Evolutionary conservation across 129 eudicot genomes (phyloP).

Genomic region (Calendula officinalis): DNA sequence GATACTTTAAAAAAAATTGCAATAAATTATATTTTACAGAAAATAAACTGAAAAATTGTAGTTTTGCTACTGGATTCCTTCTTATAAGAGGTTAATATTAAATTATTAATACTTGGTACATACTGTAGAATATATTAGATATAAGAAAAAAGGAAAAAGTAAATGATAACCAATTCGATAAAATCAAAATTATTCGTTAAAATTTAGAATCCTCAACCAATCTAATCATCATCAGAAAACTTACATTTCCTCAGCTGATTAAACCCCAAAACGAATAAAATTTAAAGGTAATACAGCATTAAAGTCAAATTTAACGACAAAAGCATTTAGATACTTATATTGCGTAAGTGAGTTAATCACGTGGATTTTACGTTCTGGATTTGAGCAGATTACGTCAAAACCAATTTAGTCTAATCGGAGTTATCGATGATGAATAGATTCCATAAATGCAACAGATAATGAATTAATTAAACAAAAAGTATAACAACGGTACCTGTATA

Average conservation of each 20-base stretch:
- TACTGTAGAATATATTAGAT: too few relatives aligned
- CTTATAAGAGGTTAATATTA: too few relatives aligned
- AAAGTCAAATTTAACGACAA: neutral
- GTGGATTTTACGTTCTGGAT: neutral
- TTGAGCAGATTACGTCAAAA: neutral
- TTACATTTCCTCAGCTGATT: neutral
- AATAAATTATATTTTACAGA: neutral
- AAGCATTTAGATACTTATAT: too few relatives aligned
- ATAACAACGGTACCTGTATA: neutral
- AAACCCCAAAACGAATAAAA: neutral
- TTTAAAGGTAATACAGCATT: neutral
- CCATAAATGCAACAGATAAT: neutral
- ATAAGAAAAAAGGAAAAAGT: neutral
- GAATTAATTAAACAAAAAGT: too few relatives aligned
- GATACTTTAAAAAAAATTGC: neutral
- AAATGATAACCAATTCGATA: neutral
- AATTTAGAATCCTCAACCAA: conserved; percentile 2
- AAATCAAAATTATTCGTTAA: conserved; percentile 13
- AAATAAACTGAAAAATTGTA: too few relatives aligned
- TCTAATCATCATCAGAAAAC: neutral
- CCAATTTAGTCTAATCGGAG: neutral
- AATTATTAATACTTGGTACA: too few relatives aligned
- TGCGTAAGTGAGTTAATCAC: too few relatives aligned
- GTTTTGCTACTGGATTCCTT: too few relatives aligned
- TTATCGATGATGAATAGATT: neutral